Evolutionary conservation across 768 basidiomycete genomes (phyloP), one percentile per base, ranked within the genome.

Genomic region (Macrolepiota dolichaula): DNA sequence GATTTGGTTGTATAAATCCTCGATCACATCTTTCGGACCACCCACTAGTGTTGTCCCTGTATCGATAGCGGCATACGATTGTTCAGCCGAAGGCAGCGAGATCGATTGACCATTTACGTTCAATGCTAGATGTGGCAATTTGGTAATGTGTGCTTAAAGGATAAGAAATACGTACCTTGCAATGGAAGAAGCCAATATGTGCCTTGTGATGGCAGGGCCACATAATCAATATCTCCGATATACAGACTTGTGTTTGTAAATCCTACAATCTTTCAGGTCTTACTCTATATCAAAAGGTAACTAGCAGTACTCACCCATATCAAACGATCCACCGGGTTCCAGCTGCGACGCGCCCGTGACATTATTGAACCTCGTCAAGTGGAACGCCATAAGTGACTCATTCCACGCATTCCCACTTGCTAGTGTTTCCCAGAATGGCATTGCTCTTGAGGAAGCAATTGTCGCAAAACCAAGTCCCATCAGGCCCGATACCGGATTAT

Each of bases 11-110:
- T 86, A 98, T 7, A 98, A 75, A n/a, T 70, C 72, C 3, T 79
- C 70, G 29, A 96, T 85, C 54, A 76, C 76, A 11, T 70, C 69
- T 0, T 81, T 2, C 0, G 97, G 96, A 0, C 94, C 96, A 4
- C 92, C 95, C 44, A 98, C 83, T 40, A 98, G 84, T 1, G 97
- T 98, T 0, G 97, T 98, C 55, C 96, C 97, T 2, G 96, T 97
- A 69, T 99, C 97, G 62, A 98, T 97, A 12, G 94, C 97, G 2
- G 90, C 86, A 62, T 83, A 84, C 0, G 88, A 80, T 1, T 66
- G 66, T 3, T 74, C 67, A 0, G 81, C 82, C 0, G 78, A 72
- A 1, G 81, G 70, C 7, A 91, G 65, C 0, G 75, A 63, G 13
- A 92, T 66, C 1, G 74, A 66, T 11, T 67, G 76, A 22, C 85